A percentile compares a stretch with the other conserved stretches of the same genome.
phyloP scores from a whole-genome alignment of 2,329 filamentous ascomycete genomes.

The Biscogniauxia mediterranea region DNA sequence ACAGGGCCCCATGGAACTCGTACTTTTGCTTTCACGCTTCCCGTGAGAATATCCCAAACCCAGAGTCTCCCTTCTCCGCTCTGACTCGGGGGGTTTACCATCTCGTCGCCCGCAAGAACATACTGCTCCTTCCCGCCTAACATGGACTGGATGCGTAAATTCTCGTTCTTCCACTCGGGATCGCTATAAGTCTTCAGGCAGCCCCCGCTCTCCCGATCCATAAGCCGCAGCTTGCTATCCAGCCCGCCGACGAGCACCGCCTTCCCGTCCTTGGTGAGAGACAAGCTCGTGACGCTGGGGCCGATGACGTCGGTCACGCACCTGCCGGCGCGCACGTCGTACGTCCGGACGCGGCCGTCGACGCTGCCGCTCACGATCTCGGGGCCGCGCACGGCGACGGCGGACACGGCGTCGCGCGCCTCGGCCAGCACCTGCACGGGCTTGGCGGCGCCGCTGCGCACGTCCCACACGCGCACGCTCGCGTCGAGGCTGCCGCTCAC shows the following conservation, averaged over 20 bases:
- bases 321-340: conserved; percentile 77
- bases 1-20: conserved; percentile 55
- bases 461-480: conserved; percentile 75
- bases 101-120: conserved; percentile 79
- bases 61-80: conserved; percentile 60
- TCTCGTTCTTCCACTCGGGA: conserved; percentile 59
- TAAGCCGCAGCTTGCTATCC: conserved; percentile 73
- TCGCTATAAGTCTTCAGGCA: conserved; percentile 71
- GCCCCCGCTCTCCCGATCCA: conserved; percentile 74
- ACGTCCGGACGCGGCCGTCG: conserved; percentile 76
- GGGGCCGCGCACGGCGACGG: conserved; percentile 45
- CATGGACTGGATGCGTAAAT: conserved; percentile 71
- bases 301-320: conserved; percentile 70
- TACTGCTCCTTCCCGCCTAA: conserved; percentile 75
- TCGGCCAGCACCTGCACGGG: conserved; percentile 73
- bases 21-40: conserved; percentile 64
- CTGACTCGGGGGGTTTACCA: conserved; percentile 34
- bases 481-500: conserved; percentile 74
- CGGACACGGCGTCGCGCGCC: conserved; percentile 66
- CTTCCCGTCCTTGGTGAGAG: conserved; percentile 68
- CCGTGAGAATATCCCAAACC: conserved; percentile 83
- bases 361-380: conserved; percentile 76
- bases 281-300: conserved; percentile 71
- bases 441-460: conserved; percentile 50
- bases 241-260: conserved; percentile 72